A percentile compares a stretch with the other conserved stretches of the same genome.
Evolutionary conservation across 306 rosid species (phyloP).

Genomic region (Datisca glomerata): DNA sequence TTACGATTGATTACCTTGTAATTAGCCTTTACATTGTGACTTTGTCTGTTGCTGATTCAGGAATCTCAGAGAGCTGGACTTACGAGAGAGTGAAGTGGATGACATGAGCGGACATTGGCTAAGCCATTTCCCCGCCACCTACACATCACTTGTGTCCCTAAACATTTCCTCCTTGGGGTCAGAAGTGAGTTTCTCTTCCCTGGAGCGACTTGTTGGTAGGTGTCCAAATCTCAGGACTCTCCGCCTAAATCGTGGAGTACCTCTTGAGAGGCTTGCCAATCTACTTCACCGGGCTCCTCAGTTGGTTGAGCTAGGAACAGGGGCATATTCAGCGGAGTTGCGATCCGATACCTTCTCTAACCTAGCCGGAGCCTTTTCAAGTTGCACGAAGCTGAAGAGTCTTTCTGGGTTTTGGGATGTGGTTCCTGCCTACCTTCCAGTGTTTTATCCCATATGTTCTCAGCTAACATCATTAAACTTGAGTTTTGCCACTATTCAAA

Average conservation of each 20-base stretch:
- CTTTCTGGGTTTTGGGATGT: constrained; percentile 74
- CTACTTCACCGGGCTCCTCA: constrained; percentile 49
- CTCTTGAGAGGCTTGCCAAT: constrained; percentile 36
- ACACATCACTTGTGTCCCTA: constrained; percentile 60
- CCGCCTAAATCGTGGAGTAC: constrained; percentile 55
- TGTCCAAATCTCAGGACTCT: constrained; percentile 70
- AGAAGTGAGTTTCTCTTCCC: constrained; percentile 42
- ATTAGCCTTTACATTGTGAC: not conserved
- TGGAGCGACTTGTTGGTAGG: constrained; percentile 71
- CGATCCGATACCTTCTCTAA: constrained; percentile 27
- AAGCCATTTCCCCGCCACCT: constrained; percentile 57
- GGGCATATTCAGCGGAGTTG: constrained; percentile 34
- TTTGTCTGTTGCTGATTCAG: constrained; percentile 13
- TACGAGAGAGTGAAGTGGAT: constrained; percentile 77
- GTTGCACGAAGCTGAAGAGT: constrained; percentile 46
- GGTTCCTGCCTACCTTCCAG: constrained; percentile 36
- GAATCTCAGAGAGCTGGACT: constrained; percentile 67
- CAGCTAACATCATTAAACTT: constrained; percentile 57
- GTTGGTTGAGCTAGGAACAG: constrained; percentile 62
- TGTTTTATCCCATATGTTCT: constrained; percentile 42
- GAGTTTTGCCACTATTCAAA: constrained; percentile 60
- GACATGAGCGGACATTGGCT: constrained; percentile 78
- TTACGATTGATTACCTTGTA: constrained; percentile 1
- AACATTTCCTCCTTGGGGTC: constrained; percentile 75
- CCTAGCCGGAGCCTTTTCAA: constrained; percentile 26